Evolutionary conservation across 2,329 filamentous ascomycete genomes (phyloP), one percentile per base, ranked within the genome.

Genomic region (Clonostachys byssicola): DNA sequence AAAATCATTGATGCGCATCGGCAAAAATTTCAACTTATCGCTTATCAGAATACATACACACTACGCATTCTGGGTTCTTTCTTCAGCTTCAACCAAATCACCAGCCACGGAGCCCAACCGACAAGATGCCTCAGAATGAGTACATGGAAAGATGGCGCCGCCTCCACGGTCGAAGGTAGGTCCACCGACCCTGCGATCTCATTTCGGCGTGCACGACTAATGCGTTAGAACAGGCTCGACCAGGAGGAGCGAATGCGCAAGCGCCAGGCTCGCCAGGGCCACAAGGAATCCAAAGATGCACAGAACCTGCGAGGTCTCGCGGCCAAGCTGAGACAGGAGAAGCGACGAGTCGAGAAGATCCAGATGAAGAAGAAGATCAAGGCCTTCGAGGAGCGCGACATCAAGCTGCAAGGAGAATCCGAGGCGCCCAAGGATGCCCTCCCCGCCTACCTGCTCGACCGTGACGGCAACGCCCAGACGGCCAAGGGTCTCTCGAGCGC

Each of bases 341-440:
- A 92, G 77, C 83, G 94, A 23, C 89, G 91, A 74, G 88, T 92
- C 67, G 92, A 99, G 78, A 99, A 99, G 86, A 95, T 96, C 65
- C 90, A 95, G 80, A 92, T 96, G 87, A 88, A 87, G 71, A 95
- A 96, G 80, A 77, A 85, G 62, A 95, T 99, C 80, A 89, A 88
- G 72, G 88, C 89, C 41, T 89, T 96, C 75, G 94, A 99, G 72
- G 89, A 96, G 77, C 86, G 90, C 72, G 95, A 96, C 64, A 85
- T 97, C 76, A 96, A 97, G 74, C 89, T 88, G 9, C 85, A 86
- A 47, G 84, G 88, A 55, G 81, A 86, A 58, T 88, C 94, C 68
- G 88, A 92, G 51, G 23, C 23, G 23, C 84, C 84, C 23, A 83
- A 79, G 56, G 89, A 89, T 44, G 89, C 94, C 48, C 77, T 97